These are phyloP conservation scores for Hymenochaete sp. DNA, from an alignment of 1,284 basidiomycete species.

Conservation along the genomic window DNA sequence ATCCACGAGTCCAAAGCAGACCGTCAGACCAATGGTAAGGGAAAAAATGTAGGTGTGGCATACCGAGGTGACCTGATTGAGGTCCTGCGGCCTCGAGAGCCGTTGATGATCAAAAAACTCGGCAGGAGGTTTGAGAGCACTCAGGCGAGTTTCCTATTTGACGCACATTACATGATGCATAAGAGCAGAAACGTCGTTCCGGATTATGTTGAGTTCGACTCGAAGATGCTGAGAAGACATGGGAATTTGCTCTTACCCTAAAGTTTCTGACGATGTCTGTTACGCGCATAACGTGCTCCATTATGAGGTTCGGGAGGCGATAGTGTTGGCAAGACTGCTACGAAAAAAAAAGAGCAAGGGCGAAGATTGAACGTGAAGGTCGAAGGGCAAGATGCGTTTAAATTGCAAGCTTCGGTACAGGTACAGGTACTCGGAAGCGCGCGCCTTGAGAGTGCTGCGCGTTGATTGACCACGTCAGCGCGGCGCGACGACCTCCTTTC, in stretches of 20 bases:
- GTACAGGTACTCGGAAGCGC: too few relatives aligned
- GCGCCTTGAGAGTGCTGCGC: too few relatives aligned
- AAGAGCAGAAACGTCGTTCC: too few relatives aligned
- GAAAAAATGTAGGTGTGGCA: conserved; percentile 24
- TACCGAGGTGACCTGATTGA: conserved; percentile 63
- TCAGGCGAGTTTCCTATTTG: conserved; percentile 76
- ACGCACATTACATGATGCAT: too few relatives aligned
- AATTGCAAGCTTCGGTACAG: too few relatives aligned
- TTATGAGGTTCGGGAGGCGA: too few relatives aligned
- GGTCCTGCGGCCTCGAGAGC: conserved; percentile 71
- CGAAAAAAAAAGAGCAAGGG: conserved; percentile 5
- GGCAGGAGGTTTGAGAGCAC: conserved; percentile 66
- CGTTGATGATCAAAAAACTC: conserved; percentile 91
- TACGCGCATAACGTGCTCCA: conserved; percentile 57
- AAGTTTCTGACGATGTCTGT: conserved; percentile 67
- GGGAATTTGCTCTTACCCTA: too few relatives aligned
- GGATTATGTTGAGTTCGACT: conserved; percentile 1
- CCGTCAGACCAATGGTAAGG: background rate
- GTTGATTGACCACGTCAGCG: too few relatives aligned
- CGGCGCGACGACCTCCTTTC: too few relatives aligned
- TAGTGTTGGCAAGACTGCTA: background rate
- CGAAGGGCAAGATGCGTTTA: too few relatives aligned
- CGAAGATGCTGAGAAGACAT: background rate
- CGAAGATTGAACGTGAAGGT: too few relatives aligned
- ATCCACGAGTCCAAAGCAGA: background rate